Conservation (phyloP, 768 basidiomycete species). For the Suillus clintonianus region DNA sequence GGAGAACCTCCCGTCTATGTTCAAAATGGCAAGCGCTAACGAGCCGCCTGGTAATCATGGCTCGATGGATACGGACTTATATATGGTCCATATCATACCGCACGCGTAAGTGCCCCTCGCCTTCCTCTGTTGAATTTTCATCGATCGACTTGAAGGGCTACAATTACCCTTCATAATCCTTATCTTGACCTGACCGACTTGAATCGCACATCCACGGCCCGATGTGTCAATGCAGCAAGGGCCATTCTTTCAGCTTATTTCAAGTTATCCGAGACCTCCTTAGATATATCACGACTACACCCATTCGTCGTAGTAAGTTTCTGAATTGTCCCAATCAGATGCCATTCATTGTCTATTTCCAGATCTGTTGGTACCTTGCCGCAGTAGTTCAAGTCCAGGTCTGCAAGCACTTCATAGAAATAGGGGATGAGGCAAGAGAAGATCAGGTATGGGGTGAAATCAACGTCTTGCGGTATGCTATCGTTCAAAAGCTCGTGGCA, state of each 20-base stretch:
- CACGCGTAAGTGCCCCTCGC: constrained; percentile 66
- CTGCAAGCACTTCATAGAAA: constrained; percentile 85
- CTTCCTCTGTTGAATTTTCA: constrained; percentile 4
- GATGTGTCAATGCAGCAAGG: constrained; percentile 76
- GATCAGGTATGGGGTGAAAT: constrained; percentile 87
- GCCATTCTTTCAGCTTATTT: constrained; percentile 76
- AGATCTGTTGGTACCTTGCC: constrained; percentile 93
- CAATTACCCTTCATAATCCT: constrained; percentile 84
- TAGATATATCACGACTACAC: constrained; percentile 78
- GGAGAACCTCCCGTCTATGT: constrained; percentile 66
- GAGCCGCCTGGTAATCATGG: constrained; percentile 56
- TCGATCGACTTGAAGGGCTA: constrained; percentile 53
- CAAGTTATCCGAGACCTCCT: constrained; percentile 75
- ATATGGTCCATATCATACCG: constrained; percentile 84
- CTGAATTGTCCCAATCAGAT: constrained; percentile 6
- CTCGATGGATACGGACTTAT: constrained; percentile 77
- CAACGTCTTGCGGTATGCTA: constrained; percentile 69
- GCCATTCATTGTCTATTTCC: constrained; percentile 13
- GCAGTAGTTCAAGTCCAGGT: constrained; percentile 85
- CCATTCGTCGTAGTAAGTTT: constrained; percentile 75
- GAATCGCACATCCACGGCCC: constrained; percentile 60
- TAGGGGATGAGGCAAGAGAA: constrained; percentile 72
- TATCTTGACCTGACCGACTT: constrained; percentile 77
- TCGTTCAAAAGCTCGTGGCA: not conserved
- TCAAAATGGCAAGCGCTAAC: constrained; percentile 55